A percentile compares a stretch with the other conserved stretches of the same genome.
These are phyloP conservation scores for Linanthus parryae DNA, from an alignment of 148 eudicot genomes.

Conservation along the genomic window DNA sequence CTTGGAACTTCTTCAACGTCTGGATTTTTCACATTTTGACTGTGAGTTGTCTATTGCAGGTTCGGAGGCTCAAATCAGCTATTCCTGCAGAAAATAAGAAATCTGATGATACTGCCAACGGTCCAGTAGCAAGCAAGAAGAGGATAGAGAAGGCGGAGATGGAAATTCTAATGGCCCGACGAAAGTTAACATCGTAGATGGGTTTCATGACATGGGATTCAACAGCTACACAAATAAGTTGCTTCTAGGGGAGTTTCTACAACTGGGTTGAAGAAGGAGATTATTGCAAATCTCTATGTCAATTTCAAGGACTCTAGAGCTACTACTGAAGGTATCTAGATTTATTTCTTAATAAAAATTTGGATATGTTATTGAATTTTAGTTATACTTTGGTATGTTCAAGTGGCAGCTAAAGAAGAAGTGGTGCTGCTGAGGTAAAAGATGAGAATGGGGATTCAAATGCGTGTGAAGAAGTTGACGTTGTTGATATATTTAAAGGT, in stretches of 20 bases:
- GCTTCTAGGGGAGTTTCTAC: slow-evolving; percentile 43
- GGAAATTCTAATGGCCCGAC: slow-evolving; percentile 19
- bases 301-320: slow-evolving; percentile 13
- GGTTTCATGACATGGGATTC: too few relatives aligned
- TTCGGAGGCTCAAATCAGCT: slow-evolving; percentile 52
- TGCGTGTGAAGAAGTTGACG: too few relatives aligned
- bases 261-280: slow-evolving; percentile 64
- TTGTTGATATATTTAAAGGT: too few relatives aligned
- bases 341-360: too few relatives aligned
- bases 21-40: too few relatives aligned
- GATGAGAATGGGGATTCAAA: too few relatives aligned
- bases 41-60: too few relatives aligned
- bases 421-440: too few relatives aligned
- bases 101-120: slow-evolving; percentile 10
- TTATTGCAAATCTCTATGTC: slow-evolving; percentile 53
- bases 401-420: too few relatives aligned
- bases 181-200: slow-evolving; percentile 37
- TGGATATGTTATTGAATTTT: too few relatives aligned
- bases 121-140: slow-evolving; percentile 38
- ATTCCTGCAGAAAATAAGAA: slow-evolving; percentile 28
- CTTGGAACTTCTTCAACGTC: too few relatives aligned
- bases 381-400: too few relatives aligned
- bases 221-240: slow-evolving; percentile 60
- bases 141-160: slow-evolving; percentile 38
- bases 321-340: slow-evolving; percentile 28